phyloP scores from a whole-genome alignment of 495 filamentous ascomycete species.

The Trichoderma erinaceum region DNA sequence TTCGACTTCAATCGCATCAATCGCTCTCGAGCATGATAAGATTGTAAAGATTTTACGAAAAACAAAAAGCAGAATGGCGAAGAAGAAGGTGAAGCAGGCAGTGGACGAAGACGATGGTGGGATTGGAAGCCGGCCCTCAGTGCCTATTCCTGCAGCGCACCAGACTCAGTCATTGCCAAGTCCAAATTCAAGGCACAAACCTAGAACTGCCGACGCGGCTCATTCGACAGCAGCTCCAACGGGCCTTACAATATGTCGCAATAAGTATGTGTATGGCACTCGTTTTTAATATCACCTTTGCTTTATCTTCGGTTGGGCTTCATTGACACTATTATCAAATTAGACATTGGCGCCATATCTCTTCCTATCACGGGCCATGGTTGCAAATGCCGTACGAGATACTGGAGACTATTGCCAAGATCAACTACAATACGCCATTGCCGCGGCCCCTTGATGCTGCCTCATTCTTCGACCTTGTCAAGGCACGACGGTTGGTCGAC shows the following conservation, averaged over 20 bases:
- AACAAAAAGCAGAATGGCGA: background rate
- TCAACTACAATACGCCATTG: conserved; percentile 67
- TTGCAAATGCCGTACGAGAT: conserved; percentile 78
- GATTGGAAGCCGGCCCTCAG: background rate
- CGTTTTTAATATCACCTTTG: background rate
- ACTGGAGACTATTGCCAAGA: conserved; percentile 69
- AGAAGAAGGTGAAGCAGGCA: conserved; percentile 12
- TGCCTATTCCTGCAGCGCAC: background rate
- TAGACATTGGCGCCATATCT: conserved; percentile 80
- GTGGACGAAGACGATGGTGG: background rate
- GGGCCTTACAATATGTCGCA: conserved; percentile 59
- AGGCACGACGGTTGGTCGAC: conserved; percentile 69
- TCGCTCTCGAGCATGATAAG: background rate
- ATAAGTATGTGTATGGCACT: conserved; percentile 52
- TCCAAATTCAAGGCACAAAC: background rate
- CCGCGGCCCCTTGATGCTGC: conserved; percentile 73
- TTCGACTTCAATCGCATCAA: background rate
- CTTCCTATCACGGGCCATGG: conserved; percentile 78
- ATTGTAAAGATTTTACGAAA: background rate
- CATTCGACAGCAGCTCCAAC: background rate
- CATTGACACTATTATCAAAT: background rate
- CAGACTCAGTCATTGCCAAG: background rate
- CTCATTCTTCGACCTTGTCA: conserved; percentile 75
- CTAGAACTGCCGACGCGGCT: background rate
- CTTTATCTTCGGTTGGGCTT: background rate